Percentiles rank a stretch among this genome's conserved stretches.
Conservation (phyloP, 2,329 filamentous ascomycete species). For the Colletotrichum brevisporum region DNA sequence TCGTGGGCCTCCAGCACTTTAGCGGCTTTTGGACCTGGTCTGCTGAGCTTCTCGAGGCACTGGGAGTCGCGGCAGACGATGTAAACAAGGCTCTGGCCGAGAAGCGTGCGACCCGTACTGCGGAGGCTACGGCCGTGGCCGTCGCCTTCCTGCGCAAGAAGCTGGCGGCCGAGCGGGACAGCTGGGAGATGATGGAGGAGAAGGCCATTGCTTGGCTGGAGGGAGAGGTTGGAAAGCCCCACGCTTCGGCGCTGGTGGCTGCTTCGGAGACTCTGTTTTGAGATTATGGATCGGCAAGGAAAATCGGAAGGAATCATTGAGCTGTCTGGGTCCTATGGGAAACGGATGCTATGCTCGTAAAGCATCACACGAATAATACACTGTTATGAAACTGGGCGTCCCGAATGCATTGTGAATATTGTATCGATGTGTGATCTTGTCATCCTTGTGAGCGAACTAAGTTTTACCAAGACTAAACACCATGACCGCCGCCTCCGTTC, state of each 20-base stretch:
- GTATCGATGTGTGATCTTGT: not conserved
- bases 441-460: not conserved
- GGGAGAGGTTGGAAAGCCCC: slow-evolving; percentile 12
- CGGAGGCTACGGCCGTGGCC: slow-evolving; percentile 55
- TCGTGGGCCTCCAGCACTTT: slow-evolving; percentile 71
- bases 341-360: no score
- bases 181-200: slow-evolving; percentile 75
- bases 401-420: not conserved
- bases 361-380: no score
- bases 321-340: no score
- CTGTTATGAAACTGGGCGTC: no score
- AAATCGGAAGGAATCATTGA: no score
- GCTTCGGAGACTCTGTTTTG: not conserved
- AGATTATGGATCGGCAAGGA: not conserved
- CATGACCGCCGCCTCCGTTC: slow-evolving; percentile 38
- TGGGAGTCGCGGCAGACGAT: slow-evolving; percentile 43
- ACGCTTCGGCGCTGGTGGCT: not conserved
- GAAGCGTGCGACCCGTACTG: not conserved
- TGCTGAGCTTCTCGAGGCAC: slow-evolving; percentile 45
- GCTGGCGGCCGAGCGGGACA: slow-evolving; percentile 61
- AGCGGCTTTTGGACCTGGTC: slow-evolving; percentile 65
- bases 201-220: slow-evolving; percentile 70
- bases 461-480: not conserved
- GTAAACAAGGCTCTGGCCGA: not conserved
- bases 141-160: slow-evolving; percentile 64